A percentile compares a stretch with the other conserved stretches of the same genome.
Conservation (phyloP, 108 stramenopile genomes). For the Skeletonema marinoi region DNA sequence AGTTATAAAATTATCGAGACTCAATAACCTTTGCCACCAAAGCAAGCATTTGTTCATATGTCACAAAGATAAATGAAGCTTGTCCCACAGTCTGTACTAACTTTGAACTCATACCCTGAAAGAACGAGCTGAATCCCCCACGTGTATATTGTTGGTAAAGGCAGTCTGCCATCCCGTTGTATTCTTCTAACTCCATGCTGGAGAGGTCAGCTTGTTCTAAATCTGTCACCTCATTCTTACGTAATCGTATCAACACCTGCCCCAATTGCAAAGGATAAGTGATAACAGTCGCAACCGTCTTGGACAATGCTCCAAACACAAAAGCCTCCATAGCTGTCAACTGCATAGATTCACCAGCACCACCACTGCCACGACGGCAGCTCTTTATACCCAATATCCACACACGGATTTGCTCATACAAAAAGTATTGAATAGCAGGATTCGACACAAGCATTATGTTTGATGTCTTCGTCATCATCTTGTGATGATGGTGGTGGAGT, state of each 20-base stretch:
- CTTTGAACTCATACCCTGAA: slow-evolving; percentile 92
- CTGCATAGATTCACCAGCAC: slow-evolving; percentile 2
- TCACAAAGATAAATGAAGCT: slow-evolving; percentile 86
- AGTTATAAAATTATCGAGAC: neutral
- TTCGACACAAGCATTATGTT: slow-evolving; percentile 75
- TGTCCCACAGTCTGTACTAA: slow-evolving; percentile 91
- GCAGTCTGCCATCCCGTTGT: slow-evolving; percentile 76
- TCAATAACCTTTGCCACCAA: neutral
- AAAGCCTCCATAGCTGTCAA: slow-evolving; percentile 82
- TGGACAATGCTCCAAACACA: slow-evolving; percentile 85
- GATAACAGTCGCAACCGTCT: slow-evolving; percentile 86
- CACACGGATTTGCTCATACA: slow-evolving; percentile 76
- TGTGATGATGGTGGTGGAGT: neutral
- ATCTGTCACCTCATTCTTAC: slow-evolving; percentile 45
- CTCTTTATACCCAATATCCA: slow-evolving; percentile 42
- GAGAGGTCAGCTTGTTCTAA: neutral
- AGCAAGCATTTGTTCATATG: slow-evolving; percentile 82
- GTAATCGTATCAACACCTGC: slow-evolving; percentile 60
- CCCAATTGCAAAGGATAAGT: slow-evolving; percentile 92
- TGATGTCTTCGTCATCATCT: neutral
- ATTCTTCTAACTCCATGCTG: neutral
- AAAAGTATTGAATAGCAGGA: slow-evolving; percentile 92
- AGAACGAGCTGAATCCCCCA: slow-evolving; percentile 72
- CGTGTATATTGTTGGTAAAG: slow-evolving; percentile 61
- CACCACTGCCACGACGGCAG: neutral